A percentile compares a stretch with the other conserved stretches of the same genome.
These are phyloP conservation scores for Artomyces pyxidatus DNA, from an alignment of 768 basidiomycete genomes.

Conservation along the genomic window DNA sequence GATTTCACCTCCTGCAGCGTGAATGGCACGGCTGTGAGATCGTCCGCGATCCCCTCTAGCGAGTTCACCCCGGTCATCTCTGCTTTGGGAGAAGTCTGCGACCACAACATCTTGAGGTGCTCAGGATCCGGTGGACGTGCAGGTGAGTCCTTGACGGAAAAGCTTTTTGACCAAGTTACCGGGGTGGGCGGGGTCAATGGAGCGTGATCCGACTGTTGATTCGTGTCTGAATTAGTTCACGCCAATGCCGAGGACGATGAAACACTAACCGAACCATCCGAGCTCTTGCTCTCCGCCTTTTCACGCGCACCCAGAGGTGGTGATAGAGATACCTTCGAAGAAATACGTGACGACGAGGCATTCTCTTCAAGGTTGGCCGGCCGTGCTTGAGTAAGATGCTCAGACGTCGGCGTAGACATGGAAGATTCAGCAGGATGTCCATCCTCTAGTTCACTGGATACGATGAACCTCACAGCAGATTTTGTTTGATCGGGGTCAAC, in stretches of 20 bases:
- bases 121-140: conserved; percentile 72
- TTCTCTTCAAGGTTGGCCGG: conserved; percentile 1
- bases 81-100: conserved; percentile 67
- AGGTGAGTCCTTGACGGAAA: conserved; percentile 59
- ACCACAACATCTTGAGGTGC: conserved; percentile 80
- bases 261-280: conserved; percentile 46
- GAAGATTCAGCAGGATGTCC: conserved; percentile 1
- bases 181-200: conserved; percentile 45
- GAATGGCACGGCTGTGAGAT: conserved; percentile 71
- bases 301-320: conserved; percentile 23
- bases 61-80: conserved; percentile 66
- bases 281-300: conserved; percentile 41
- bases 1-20: conserved; percentile 81
- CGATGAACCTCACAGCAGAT: conserved; percentile 62
- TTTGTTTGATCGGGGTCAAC: conserved; percentile 42
- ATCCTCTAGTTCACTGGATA: conserved; percentile 66
- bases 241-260: neutral
- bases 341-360: conserved; percentile 8
- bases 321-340: conserved; percentile 2
- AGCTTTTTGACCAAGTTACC: conserved; percentile 44
- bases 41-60: conserved; percentile 76
- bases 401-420: conserved; percentile 3
- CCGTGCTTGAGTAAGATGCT: neutral
- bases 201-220: conserved; percentile 32
- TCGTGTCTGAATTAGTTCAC: conserved; percentile 11